Conservation (phyloP, 129 eudicot genomes). For the Chrysanthemum makinoi region DNA sequence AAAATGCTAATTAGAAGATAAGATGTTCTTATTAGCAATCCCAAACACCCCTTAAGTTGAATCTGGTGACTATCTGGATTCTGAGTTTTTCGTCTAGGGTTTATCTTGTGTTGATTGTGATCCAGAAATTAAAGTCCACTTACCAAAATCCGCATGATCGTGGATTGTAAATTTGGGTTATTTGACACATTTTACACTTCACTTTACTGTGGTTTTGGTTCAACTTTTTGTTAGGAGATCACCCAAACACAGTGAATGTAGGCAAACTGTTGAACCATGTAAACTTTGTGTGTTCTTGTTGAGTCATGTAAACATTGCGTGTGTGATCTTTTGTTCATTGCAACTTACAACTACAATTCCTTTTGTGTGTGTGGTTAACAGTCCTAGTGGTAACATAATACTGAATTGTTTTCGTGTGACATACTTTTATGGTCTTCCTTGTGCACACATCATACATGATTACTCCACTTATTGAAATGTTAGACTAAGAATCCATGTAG, state of each 20-base stretch:
- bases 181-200: constrained; percentile 8
- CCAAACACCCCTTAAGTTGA: not conserved
- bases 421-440: not conserved
- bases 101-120: constrained; percentile 5
- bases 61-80: not conserved
- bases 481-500: not conserved
- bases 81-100: constrained; percentile 9
- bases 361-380: not conserved
- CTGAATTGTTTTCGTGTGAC: constrained; percentile 1
- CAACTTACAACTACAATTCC: too few relatives aligned
- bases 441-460: not conserved
- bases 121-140: constrained; percentile 7
- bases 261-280: constrained; percentile 16
- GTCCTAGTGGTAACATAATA: not conserved
- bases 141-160: not conserved
- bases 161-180: not conserved
- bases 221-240: constrained; percentile 2
- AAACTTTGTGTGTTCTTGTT: constrained; percentile 20
- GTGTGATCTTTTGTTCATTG: not conserved
- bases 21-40: too few relatives aligned
- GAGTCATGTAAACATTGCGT: constrained; percentile 27
- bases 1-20: too few relatives aligned
- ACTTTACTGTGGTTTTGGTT: constrained; percentile 12
- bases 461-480: not conserved
- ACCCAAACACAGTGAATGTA: not conserved